A percentile compares a stretch with the other conserved stretches of the same genome.
These are phyloP conservation scores for Neocucurbitaria cava DNA, from an alignment of 2,329 filamentous ascomycete species.

Conservation along the genomic window DNA sequence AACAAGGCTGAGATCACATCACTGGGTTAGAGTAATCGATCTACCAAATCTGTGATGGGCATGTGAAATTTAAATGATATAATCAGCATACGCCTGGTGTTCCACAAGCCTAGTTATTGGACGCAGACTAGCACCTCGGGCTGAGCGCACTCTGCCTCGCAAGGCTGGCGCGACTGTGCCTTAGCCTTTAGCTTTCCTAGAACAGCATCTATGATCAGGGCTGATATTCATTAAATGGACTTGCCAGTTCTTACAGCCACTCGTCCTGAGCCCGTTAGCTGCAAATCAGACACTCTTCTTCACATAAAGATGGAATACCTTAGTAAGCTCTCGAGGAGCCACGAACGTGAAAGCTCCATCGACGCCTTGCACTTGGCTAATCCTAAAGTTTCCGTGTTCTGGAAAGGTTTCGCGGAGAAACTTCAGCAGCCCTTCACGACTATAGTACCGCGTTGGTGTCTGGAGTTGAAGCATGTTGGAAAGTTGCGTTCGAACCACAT, in stretches of 20 bases:
- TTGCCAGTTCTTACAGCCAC: not conserved
- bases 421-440: not conserved
- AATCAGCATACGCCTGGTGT: not conserved
- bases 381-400: not conserved
- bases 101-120: not conserved
- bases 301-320: not conserved
- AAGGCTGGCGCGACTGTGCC: not conserved
- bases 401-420: not conserved
- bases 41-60: not conserved
- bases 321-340: not conserved
- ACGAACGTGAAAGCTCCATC: slow-evolving; percentile 3
- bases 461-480: not conserved
- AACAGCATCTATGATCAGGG: not conserved
- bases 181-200: slow-evolving; percentile 2
- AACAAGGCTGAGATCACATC: too few species aligned
- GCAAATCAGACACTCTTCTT: not conserved
- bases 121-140: not conserved
- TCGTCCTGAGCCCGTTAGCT: not conserved
- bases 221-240: not conserved
- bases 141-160: not conserved
- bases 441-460: not conserved
- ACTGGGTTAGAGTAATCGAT: not conserved
- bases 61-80: not conserved
- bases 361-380: not conserved
- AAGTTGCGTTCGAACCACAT: not conserved